Evolutionary conservation across 305 asterid genomes (phyloP).

Genomic region (Fraxinus velutina): DNA sequence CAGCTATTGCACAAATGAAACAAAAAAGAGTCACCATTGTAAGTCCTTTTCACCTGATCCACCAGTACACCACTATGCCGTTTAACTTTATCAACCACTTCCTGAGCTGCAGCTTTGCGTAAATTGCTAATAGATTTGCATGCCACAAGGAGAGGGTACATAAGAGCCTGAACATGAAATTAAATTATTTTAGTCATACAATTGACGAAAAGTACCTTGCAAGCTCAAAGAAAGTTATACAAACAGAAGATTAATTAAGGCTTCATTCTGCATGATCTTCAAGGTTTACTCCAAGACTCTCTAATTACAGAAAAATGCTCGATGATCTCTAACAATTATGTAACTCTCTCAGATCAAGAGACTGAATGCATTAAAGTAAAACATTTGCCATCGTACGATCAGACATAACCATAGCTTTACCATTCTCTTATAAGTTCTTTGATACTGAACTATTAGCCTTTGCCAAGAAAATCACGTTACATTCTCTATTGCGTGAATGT

Average conservation of each 20-base stretch:
- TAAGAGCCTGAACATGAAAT: conserved; percentile 76
- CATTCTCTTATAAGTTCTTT: neutral
- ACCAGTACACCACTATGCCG: conserved; percentile 95
- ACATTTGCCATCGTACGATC: neutral
- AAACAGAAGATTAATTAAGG: neutral
- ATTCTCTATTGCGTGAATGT: neutral
- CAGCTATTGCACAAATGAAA: conserved; percentile 26
- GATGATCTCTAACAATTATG: neutral
- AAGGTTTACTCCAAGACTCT: neutral
- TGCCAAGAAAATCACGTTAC: neutral
- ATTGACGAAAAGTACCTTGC: neutral
- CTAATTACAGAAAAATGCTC: neutral
- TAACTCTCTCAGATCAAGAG: neutral
- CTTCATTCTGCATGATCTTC: neutral
- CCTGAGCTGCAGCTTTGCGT: conserved; percentile 95
- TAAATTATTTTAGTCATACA: neutral
- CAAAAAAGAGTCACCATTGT: conserved; percentile 12
- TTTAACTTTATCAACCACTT: conserved; percentile 96
- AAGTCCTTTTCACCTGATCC: conserved; percentile 64
- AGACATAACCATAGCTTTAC: neutral
- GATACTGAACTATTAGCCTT: neutral
- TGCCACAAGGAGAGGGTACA: conserved; percentile 99
- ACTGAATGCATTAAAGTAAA: neutral
- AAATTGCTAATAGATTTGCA: conserved; percentile 94
- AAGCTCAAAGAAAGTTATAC: neutral